Conservation (phyloP, 1,284 basidiomycete genomes). For the Ustilago hordei region DNA sequence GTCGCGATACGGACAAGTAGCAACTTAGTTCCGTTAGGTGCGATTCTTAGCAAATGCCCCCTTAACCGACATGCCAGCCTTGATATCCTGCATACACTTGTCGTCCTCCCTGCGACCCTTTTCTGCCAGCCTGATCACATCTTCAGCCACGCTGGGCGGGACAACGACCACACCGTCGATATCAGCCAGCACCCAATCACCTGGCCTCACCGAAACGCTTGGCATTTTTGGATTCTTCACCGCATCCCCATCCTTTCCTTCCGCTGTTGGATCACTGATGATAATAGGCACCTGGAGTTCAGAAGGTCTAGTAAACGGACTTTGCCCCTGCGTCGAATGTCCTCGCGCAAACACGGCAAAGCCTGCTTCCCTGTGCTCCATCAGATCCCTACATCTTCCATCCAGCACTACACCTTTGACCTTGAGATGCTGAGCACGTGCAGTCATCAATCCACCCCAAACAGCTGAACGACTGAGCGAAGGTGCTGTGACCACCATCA, state of each 20-base stretch:
- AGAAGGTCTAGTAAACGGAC: conserved; percentile 85
- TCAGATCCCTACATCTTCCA: conserved; percentile 84
- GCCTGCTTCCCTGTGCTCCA: conserved; percentile 77
- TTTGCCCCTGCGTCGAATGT: conserved; percentile 87
- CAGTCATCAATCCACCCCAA: conserved; percentile 92
- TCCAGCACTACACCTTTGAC: conserved; percentile 81
- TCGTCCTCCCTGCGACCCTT: conserved; percentile 79
- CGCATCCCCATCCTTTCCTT: conserved; percentile 13
- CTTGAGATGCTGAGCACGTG: conserved; percentile 79
- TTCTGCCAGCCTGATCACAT: conserved; percentile 76
- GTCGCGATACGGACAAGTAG: background rate
- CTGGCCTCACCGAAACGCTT: conserved; percentile 77
- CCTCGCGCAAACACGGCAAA: conserved; percentile 78
- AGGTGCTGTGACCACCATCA: conserved; percentile 84
- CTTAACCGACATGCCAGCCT: conserved; percentile 79
- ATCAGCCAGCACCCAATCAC: conserved; percentile 87
- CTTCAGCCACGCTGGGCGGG: conserved; percentile 74
- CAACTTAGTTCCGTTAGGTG: conserved; percentile 72
- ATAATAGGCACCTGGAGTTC: conserved; percentile 80
- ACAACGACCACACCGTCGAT: conserved; percentile 90
- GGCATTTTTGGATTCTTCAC: conserved; percentile 65
- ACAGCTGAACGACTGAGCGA: conserved; percentile 83
- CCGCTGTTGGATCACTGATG: conserved; percentile 71
- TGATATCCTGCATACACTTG: conserved; percentile 81
- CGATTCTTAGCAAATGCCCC: conserved; percentile 83